These are phyloP conservation scores for Fragilaria crotonensis DNA, from an alignment of 108 stramenopile species.

Conservation along the genomic window DNA sequence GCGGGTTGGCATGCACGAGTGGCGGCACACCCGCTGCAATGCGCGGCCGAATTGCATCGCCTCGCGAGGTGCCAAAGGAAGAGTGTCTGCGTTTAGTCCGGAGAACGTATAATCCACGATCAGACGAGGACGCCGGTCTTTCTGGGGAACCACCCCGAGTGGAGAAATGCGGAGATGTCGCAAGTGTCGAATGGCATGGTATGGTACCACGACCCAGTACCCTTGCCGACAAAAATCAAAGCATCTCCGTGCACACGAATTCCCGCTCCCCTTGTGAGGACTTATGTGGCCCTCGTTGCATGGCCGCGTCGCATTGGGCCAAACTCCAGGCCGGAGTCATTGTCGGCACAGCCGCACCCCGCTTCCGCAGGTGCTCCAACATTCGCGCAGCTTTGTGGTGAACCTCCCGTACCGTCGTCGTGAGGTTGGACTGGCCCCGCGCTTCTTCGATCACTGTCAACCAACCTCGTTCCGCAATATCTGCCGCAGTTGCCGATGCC, in stretches of 20 bases:
- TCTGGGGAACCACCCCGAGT: constrained; percentile 22
- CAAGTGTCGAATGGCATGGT: constrained; percentile 2
- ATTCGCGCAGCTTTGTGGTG: no score
- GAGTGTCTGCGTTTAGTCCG: constrained; percentile 4
- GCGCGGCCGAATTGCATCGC: constrained; percentile 10
- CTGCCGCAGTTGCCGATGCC: no score
- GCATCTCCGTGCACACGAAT: background rate
- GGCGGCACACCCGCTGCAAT: no score
- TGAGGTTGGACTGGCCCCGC: no score
- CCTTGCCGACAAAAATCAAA: constrained; percentile 10
- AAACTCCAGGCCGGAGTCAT: constrained; percentile 9
- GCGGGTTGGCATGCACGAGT: no score
- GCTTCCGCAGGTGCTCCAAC: no score
- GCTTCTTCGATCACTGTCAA: no score
- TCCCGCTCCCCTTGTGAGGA: background rate
- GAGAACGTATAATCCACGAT: no score
- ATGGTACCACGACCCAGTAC: constrained; percentile 24
- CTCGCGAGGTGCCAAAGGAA: background rate
- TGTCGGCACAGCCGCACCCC: no score
- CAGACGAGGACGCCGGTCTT: no score
- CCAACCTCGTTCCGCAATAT: no score
- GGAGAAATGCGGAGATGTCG: constrained; percentile 14
- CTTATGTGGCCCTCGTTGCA: constrained; percentile 18
- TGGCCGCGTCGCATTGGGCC: background rate
- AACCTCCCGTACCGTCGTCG: no score